phyloP scores from a whole-genome alignment of 768 basidiomycete species.

The Lepiota venenata region DNA sequence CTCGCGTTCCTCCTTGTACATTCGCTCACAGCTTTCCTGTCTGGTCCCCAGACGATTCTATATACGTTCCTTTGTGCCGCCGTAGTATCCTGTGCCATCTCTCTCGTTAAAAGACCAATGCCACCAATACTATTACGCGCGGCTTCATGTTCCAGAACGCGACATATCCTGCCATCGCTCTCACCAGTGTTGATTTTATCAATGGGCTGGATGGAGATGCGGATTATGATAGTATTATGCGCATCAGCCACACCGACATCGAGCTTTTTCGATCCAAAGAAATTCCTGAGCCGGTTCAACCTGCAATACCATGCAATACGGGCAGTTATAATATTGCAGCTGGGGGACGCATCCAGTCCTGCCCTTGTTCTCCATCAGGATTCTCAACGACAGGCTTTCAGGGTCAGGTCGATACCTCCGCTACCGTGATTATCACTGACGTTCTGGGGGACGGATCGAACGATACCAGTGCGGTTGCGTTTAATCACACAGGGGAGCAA shows the following conservation, averaged over 20 bases:
- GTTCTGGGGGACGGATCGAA: constrained; percentile 18
- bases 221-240: background rate
- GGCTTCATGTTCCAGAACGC: too few relatives aligned
- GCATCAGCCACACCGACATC: constrained; percentile 6
- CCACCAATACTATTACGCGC: too few relatives aligned
- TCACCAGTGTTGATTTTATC: constrained; percentile 14
- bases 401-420: constrained; percentile 17
- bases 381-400: constrained; percentile 7
- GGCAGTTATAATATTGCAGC: constrained; percentile 13
- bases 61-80: too few relatives aligned
- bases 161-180: background rate
- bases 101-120: too few relatives aligned
- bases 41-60: too few relatives aligned
- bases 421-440: constrained; percentile 14
- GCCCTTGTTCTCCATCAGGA: constrained; percentile 13
- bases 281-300: constrained; percentile 9
- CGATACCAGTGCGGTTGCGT: constrained; percentile 10
- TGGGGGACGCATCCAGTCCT: constrained; percentile 12
- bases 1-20: too few relatives aligned
- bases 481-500: constrained; percentile 14
- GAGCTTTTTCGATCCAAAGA: constrained; percentile 15
- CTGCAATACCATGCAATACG: constrained; percentile 9
- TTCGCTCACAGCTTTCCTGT: too few relatives aligned
- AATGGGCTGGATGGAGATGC: background rate
- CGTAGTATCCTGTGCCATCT: too few relatives aligned